A percentile compares a stretch with the other conserved stretches of the same genome.
These are phyloP conservation scores for Verticillium longisporum DNA, from an alignment of 2,329 filamentous ascomycete genomes.

Conservation along the genomic window DNA sequence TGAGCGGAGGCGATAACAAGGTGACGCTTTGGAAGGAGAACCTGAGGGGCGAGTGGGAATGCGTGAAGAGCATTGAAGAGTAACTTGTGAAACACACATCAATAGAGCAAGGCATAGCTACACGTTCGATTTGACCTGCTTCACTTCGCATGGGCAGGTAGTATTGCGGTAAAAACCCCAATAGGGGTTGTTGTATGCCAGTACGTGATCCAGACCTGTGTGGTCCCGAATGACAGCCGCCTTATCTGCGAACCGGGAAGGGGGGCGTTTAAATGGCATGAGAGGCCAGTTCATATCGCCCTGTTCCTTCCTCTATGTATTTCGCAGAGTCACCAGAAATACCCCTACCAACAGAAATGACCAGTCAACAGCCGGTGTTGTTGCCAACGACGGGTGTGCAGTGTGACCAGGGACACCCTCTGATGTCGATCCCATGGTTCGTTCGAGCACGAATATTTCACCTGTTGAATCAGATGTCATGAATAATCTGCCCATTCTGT, in stretches of 20 bases:
- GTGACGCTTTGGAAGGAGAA: constrained; percentile 99
- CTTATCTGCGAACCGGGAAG: too few relatives aligned
- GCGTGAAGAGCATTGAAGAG: constrained; percentile 93
- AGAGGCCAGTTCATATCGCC: too few relatives aligned
- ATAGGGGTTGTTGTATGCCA: not conserved
- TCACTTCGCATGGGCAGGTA: not conserved
- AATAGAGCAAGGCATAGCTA: constrained; percentile 28
- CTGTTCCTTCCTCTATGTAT: not conserved
- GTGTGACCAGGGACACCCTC: not conserved
- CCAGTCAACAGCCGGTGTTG: not conserved
- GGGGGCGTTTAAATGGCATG: too few relatives aligned
- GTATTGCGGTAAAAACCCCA: not conserved
- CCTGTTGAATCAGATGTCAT: constrained; percentile 47
- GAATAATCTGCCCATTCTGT: constrained; percentile 37
- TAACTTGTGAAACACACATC: constrained; percentile 28
- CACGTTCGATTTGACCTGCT: not conserved
- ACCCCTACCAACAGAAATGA: not conserved
- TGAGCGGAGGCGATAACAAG: constrained; percentile 92
- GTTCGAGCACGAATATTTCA: constrained; percentile 42
- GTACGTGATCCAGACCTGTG: too few relatives aligned
- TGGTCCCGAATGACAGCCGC: too few relatives aligned
- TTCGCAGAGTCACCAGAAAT: not conserved
- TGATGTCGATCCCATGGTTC: not conserved
- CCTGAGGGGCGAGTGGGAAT: constrained; percentile 92
- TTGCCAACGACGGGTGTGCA: not conserved